Evolutionary conservation across 2,329 filamentous ascomycete genomes (phyloP).

Genomic region (Hyphodiscus sp.): DNA sequence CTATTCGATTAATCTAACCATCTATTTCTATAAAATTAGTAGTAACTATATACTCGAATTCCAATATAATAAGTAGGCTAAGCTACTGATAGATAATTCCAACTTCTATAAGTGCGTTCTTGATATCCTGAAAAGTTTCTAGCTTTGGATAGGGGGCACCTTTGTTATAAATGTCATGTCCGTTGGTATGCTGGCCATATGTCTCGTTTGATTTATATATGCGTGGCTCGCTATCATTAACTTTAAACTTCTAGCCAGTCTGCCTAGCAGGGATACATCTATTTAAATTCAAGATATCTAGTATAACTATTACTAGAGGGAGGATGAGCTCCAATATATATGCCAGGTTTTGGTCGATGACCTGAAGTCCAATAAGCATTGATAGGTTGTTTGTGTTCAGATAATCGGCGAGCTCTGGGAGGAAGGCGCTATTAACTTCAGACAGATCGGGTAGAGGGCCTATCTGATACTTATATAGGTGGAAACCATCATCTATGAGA

Average conservation of each 20-base stretch:
- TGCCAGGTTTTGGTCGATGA: not conserved
- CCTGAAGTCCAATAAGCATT: conserved; percentile 2
- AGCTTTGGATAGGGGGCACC: conserved; percentile 1
- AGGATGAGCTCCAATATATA: conserved; percentile 1
- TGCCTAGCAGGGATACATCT: conserved; percentile 1
- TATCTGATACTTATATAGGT: conserved; percentile 7
- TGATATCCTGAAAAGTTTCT: not conserved
- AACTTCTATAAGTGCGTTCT: conserved; percentile 1
- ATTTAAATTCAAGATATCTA: conserved; percentile 1
- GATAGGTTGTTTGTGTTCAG: conserved; percentile 2
- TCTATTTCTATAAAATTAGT: not conserved
- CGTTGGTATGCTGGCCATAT: not conserved
- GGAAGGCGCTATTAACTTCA: conserved; percentile 3
- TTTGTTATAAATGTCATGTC: conserved; percentile 1
- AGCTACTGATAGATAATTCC: conserved; percentile 3
- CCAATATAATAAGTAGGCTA: conserved; percentile 1
- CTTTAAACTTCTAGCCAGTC: not conserved
- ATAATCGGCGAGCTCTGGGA: conserved; percentile 1
- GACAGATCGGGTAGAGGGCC: conserved; percentile 5
- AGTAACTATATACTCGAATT: conserved; percentile 2
- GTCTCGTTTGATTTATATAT: not conserved
- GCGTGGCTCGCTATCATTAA: not conserved
- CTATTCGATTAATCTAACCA: not conserved
- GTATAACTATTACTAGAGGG: not conserved
- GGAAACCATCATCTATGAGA: conserved; percentile 5